These are phyloP conservation scores for Discostella stelligera DNA, from an alignment of 352 stramenopile genomes.

Conservation along the genomic window DNA sequence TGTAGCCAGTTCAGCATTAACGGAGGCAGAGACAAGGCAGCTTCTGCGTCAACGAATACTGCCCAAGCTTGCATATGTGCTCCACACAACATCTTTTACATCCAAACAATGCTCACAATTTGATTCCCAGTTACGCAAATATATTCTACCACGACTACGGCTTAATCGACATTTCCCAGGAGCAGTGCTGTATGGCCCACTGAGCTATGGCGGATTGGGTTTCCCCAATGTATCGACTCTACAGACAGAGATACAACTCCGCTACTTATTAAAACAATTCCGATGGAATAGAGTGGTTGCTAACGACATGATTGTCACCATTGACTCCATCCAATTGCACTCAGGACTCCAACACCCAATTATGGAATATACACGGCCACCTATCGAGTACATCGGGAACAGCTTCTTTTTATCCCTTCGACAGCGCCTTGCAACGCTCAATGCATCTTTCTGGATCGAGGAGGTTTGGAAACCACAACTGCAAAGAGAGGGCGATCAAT, in stretches of 20 bases:
- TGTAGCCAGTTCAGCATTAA: background rate
- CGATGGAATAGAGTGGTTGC: slow-evolving; percentile 5
- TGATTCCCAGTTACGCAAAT: no score
- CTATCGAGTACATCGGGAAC: background rate
- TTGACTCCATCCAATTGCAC: slow-evolving; percentile 15
- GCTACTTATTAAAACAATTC: slow-evolving; percentile 6
- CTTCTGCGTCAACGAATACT: slow-evolving; percentile 8
- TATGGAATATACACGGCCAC: background rate
- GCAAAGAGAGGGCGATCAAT: background rate
- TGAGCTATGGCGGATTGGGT: slow-evolving; percentile 21
- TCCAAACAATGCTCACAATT: no score
- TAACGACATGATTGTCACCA: slow-evolving; percentile 10
- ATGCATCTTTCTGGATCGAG: slow-evolving; percentile 16
- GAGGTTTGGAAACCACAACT: slow-evolving; percentile 4
- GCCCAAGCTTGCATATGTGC: slow-evolving; percentile 2
- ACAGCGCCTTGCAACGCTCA: background rate
- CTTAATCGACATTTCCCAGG: background rate
- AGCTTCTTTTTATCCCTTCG: background rate
- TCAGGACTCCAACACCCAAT: slow-evolving; percentile 7
- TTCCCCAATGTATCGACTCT: background rate
- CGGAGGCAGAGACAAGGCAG: background rate
- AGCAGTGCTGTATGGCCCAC: slow-evolving; percentile 1
- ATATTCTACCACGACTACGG: background rate
- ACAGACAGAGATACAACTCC: slow-evolving; percentile 13
- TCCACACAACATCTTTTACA: slow-evolving; percentile 6